These are phyloP conservation scores for Kodamaea sagamina DNA, from an alignment of 805 yeast species.

Conservation along the genomic window DNA sequence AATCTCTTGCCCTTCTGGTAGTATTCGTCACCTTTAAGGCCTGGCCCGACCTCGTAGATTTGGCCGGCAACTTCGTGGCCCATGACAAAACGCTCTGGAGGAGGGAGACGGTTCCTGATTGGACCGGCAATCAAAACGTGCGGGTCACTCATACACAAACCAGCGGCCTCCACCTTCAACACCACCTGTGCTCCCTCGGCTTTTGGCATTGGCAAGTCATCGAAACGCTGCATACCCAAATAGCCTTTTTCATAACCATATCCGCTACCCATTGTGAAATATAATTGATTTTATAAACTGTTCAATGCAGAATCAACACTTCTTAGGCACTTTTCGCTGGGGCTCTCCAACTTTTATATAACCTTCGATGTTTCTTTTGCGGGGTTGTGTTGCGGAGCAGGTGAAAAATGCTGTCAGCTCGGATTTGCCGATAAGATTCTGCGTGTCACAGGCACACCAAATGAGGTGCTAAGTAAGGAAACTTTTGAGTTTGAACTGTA, in stretches of 20 bases:
- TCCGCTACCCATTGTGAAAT: slow-evolving; percentile 17
- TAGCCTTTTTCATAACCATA: slow-evolving; percentile 37
- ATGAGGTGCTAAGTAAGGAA: no score
- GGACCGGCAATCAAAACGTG: slow-evolving; percentile 31
- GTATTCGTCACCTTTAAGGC: slow-evolving; percentile 22
- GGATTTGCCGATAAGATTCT: no score
- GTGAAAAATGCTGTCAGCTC: no score
- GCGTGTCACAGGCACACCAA: no score
- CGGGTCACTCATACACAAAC: slow-evolving; percentile 46
- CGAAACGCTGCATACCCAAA: slow-evolving; percentile 26
- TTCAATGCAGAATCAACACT: slow-evolving; percentile 1
- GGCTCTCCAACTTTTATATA: no score
- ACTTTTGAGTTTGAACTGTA: no score
- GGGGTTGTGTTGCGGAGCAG: not conserved
- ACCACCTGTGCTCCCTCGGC: slow-evolving; percentile 35
- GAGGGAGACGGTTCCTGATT: slow-evolving; percentile 14
- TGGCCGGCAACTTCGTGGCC: slow-evolving; percentile 49
- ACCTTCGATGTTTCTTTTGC: not conserved
- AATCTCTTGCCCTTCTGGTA: slow-evolving; percentile 34
- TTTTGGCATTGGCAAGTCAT: slow-evolving; percentile 30
- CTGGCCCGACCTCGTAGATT: slow-evolving; percentile 33
- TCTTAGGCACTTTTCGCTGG: not conserved
- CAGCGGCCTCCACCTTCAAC: slow-evolving; percentile 44
- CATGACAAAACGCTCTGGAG: slow-evolving; percentile 39
- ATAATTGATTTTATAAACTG: not conserved